A percentile compares a stretch with the other conserved stretches of the same genome.
These are phyloP conservation scores for Pythium graminicola DNA, from an alignment of 352 stramenopile species.

Conservation along the genomic window DNA sequence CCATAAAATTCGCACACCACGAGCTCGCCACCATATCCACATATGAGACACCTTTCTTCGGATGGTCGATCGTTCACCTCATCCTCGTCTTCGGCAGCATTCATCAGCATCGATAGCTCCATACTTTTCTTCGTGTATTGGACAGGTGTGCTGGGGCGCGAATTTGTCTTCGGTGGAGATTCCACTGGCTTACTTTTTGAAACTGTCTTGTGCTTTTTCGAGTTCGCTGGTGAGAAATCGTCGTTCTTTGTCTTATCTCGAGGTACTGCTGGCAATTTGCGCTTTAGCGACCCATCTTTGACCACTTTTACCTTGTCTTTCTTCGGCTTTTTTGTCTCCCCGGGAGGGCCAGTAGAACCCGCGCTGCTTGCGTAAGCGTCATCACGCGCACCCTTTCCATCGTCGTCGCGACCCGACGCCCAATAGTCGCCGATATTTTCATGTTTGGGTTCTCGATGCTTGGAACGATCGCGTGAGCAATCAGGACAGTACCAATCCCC, in stretches of 20 bases:
- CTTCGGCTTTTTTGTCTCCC: slow-evolving; percentile 34
- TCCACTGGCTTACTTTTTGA: slow-evolving; percentile 18
- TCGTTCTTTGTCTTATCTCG: slow-evolving; percentile 28
- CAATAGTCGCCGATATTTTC: slow-evolving; percentile 13
- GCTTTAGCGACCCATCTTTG: slow-evolving; percentile 47
- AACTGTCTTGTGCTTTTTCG: slow-evolving; percentile 42
- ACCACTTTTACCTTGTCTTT: slow-evolving; percentile 52
- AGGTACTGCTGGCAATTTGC: slow-evolving; percentile 39
- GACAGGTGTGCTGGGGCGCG: slow-evolving; percentile 16
- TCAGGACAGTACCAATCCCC: slow-evolving; percentile 79
- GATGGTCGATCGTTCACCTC: slow-evolving; percentile 28
- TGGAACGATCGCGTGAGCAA: slow-evolving; percentile 39
- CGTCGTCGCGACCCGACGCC: slow-evolving; percentile 6
- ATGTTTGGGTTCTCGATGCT: slow-evolving; percentile 21
- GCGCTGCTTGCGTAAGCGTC: slow-evolving; percentile 1
- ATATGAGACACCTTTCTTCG: slow-evolving; percentile 77
- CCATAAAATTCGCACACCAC: slow-evolving; percentile 77
- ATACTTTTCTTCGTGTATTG: slow-evolving; percentile 20
- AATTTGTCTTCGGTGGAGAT: slow-evolving; percentile 26
- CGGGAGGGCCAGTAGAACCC: background rate
- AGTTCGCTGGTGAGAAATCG: slow-evolving; percentile 9
- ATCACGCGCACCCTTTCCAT: slow-evolving; percentile 1
- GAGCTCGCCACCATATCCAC: slow-evolving; percentile 71
- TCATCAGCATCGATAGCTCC: slow-evolving; percentile 24
- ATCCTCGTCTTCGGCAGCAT: slow-evolving; percentile 16